Base-by-base conservation (phyloP, 2,329 filamentous ascomycete species). In the Whalleya microplaca region DNA sequence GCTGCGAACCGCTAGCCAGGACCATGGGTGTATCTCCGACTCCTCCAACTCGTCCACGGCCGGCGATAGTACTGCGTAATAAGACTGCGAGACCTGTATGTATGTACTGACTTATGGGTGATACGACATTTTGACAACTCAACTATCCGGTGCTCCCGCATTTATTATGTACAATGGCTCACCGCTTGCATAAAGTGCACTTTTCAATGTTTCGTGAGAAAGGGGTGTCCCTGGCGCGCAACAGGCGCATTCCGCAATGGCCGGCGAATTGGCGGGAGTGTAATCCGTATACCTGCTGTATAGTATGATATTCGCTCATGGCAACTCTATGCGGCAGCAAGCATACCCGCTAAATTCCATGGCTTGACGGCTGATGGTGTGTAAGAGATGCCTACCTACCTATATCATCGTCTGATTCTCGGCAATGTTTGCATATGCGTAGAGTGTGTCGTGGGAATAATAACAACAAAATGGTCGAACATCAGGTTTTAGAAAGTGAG, bases 281-380 rank as follows among this genome's bases (percentile, higher is more conserved):
- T 29, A 12, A 29, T 29, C 27, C 27, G 32, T 37, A 16, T 37
- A 37, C 4, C 32, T 8, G 10, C 10, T 37, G 14, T 16, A 12
- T 37, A 7, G 14, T 37, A 37, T 14, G 5, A 37, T 12, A 37
- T 37, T 12, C 23, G 23, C 23, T 27, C 9, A 27, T 27, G 23
- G 23, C 23, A 27, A 27, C 23, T 27, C 23, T 9, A 9, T 4
- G 23, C 23, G 23, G 23, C 23, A 9, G n/a, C n/a, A n/a, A n/a
- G n/a, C n/a, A n/a, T n/a, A n/a, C n/a, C n/a, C n/a, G n/a, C n/a
- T n/a, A n/a, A n/a, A n/a, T 58, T 42, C 42, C 52, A 52, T 55
- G 21, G 47, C 23, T 53, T 49, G 29, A 49, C 29, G 32, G n/a
- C 23, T 54, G 21, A 45, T 54, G 56, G 53, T 54, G 55, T 55